Evolutionary conservation across 129 eudicot genomes (phyloP), one percentile per base, ranked within the genome.

Genomic region (Scalesia atractyloides): DNA sequence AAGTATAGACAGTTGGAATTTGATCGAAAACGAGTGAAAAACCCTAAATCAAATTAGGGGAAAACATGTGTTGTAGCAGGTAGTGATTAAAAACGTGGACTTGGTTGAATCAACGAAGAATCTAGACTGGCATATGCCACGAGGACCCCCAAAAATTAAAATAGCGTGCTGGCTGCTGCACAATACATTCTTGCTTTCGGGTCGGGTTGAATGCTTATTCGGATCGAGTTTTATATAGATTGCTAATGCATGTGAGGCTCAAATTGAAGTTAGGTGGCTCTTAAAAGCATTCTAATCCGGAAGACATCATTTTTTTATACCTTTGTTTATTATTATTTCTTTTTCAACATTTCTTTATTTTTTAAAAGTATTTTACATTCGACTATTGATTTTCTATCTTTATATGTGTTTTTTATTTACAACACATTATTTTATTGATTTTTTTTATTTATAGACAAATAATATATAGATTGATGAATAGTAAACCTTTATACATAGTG

Each of bases 31-130:
- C 15, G 53, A 15, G 3, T 26, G 51, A 26, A 50, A 74, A 74
- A 64, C 79, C 79, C 79, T 74, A 63, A 20, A 39, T 26, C 30
- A 20, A 61, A 46, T 47, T 73, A 34, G 77, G 70, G 70, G 77
- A 43, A 73, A 73, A 61, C 68, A 58, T 13, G 5, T 12, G 76
- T 6, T 15, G 44, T 54, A 22, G 76, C 33, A 72, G 68, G 10
- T 1, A 12, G 11, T 34, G 15, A 37, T 12, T 11, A 34, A 44
- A 46, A 60, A 43, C 69, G 36, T 63, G 60, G 46, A 72, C 57
- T 59, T 26, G 59, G 58, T 59, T 73, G 69, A 73, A 24, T 46
- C 59, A 26, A 14, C 7, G 77, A 73, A 73, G 77, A 47, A 73
- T 61, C 70, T 73, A 47, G 66, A 60, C 18, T 60, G 44, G 43